These are phyloP conservation scores for Leccinellum rugosiceps DNA, from an alignment of 768 basidiomycete species.

Conservation along the genomic window DNA sequence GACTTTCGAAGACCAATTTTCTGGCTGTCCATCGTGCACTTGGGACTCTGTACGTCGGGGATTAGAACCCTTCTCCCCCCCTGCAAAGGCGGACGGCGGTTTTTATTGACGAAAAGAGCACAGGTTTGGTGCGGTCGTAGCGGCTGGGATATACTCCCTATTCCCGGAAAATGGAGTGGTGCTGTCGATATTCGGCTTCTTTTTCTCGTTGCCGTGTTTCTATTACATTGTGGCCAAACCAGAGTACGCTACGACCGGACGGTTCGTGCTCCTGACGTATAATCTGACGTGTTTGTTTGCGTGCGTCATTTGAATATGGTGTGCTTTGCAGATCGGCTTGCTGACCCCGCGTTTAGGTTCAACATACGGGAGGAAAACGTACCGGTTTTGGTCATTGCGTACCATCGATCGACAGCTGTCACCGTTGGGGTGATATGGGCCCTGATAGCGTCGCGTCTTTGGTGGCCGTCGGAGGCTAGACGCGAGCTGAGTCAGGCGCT, in stretches of 20 bases:
- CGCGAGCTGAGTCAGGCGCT: constrained; percentile 81
- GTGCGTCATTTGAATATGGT: constrained; percentile 38
- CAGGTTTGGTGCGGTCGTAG: constrained; percentile 77
- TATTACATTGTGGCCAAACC: constrained; percentile 83
- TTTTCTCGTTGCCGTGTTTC: constrained; percentile 93
- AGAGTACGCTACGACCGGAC: constrained; percentile 66
- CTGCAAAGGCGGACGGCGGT: background rate
- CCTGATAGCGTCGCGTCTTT: constrained; percentile 78
- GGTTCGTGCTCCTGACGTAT: constrained; percentile 84
- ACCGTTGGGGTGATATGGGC: constrained; percentile 88
- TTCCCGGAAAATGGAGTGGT: constrained; percentile 74
- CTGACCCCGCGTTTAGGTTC: constrained; percentile 47
- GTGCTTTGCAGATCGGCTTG: background rate
- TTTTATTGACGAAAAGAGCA: constrained; percentile 4
- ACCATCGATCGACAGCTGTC: constrained; percentile 77
- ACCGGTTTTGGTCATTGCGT: constrained; percentile 67
- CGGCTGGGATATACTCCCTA: constrained; percentile 65
- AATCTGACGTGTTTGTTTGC: constrained; percentile 80
- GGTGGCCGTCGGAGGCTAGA: constrained; percentile 96
- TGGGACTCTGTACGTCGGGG: constrained; percentile 69
- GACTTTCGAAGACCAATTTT: constrained; percentile 67
- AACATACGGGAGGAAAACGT: constrained; percentile 67
- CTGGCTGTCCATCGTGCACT: constrained; percentile 78
- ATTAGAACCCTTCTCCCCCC: background rate
- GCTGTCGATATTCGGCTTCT: constrained; percentile 80